A percentile compares a stretch with the other conserved stretches of the same genome.
Conservation (phyloP, 768 basidiomycete species). For the Daedaleopsis nitida region DNA sequence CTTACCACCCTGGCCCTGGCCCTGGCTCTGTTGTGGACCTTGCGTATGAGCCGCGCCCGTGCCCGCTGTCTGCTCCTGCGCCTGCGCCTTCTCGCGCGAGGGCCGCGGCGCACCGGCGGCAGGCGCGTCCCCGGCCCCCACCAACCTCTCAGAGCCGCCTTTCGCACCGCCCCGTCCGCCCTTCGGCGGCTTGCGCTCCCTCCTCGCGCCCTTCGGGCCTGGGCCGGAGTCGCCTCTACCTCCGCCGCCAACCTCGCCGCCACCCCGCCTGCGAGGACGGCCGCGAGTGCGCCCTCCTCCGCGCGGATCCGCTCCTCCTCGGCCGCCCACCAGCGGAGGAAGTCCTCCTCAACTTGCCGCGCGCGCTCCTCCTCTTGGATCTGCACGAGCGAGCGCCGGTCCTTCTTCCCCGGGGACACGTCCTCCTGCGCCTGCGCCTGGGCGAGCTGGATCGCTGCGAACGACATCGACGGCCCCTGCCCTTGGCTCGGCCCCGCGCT, state of each 20-base stretch:
- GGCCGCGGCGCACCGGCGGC: not conserved
- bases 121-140: not conserved
- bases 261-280: not conserved
- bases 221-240: not conserved
- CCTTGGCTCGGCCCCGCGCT: no score
- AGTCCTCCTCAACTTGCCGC: constrained; percentile 71
- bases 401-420: constrained; percentile 38
- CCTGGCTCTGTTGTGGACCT: not conserved
- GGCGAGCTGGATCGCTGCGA: constrained; percentile 82
- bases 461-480: constrained; percentile 46
- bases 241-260: no score
- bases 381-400: constrained; percentile 68
- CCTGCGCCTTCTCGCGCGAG: not conserved
- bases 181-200: not conserved
- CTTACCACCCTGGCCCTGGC: constrained; percentile 5
- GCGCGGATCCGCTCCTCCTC: constrained; percentile 74
- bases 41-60: not conserved
- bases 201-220: constrained; percentile 11
- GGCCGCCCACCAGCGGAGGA: constrained; percentile 86
- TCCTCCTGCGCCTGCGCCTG: constrained; percentile 71
- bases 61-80: no score
- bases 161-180: not conserved
- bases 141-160: not conserved
- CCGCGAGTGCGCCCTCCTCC: constrained; percentile 39
- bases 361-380: constrained; percentile 86